A percentile compares a stretch with the other conserved stretches of the same genome.
These are phyloP conservation scores for Rusavskia elegans DNA, from an alignment of 495 filamentous ascomycete species.

Conservation along the genomic window DNA sequence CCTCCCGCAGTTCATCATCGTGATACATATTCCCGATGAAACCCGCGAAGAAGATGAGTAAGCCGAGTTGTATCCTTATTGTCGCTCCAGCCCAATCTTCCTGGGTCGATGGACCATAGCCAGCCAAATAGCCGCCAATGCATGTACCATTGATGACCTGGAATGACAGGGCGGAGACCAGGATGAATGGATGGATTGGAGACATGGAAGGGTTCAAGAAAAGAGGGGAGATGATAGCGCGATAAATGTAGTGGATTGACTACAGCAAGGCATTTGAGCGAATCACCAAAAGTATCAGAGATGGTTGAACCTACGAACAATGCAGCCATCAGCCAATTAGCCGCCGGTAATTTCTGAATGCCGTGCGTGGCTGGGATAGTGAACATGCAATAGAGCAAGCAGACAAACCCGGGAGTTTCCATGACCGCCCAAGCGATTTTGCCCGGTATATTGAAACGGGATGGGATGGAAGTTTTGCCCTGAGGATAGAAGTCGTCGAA, in stretches of 20 bases:
- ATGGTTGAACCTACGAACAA: constrained; percentile 34
- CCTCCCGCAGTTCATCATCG: constrained; percentile 62
- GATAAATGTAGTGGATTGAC: constrained; percentile 72
- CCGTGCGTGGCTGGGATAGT: constrained; percentile 39
- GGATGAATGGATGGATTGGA: constrained; percentile 56
- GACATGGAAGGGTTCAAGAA: constrained; percentile 81
- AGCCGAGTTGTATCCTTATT: constrained; percentile 24
- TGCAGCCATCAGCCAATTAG: constrained; percentile 49
- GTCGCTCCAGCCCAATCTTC: constrained; percentile 36
- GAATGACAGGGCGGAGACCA: constrained; percentile 44
- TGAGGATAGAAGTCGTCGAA: constrained; percentile 45
- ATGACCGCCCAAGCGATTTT: constrained; percentile 73
- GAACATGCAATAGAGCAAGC: constrained; percentile 60
- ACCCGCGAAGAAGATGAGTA: constrained; percentile 47
- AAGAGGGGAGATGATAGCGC: constrained; percentile 63
- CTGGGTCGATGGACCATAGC: constrained; percentile 49
- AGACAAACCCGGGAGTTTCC: constrained; percentile 65
- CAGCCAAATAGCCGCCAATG: constrained; percentile 66
- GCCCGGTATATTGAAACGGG: constrained; percentile 72
- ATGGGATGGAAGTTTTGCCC: constrained; percentile 72
- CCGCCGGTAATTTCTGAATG: constrained; percentile 40
- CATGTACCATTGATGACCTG: constrained; percentile 65
- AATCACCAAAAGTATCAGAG: constrained; percentile 17
- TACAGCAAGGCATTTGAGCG: constrained; percentile 20
- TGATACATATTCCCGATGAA: constrained; percentile 71